Base-by-base conservation (phyloP, 768 basidiomycete genomes). In the Boletus barrowsii region DNA sequence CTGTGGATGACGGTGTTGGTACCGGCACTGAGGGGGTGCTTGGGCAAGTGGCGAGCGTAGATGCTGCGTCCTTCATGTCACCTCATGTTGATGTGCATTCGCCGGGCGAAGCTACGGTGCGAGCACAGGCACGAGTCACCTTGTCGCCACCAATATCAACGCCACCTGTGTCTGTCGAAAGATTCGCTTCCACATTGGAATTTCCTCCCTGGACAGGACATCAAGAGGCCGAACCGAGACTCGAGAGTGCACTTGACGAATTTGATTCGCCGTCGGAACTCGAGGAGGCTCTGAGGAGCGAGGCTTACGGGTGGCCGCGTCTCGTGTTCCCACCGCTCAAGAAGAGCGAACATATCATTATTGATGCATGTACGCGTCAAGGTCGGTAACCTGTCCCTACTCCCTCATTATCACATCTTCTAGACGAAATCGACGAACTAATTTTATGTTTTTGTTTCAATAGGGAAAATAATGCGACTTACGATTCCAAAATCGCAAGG, bases 401-500 rank as follows among this genome's bases (percentile, higher is more conserved):
- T 47, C 56, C 37, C 29, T 51, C 52, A 29, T 55, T 33, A 26
- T 49, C 49, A 35, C 57, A 42, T 44, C 14, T 49, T 55, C 26
- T 47, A 48, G 42, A 53, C 49, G 59, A 51, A 54, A 33, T 4
- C 36, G 42, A 32, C 40, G 13, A 6, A n/a, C 49, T 54, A 32
- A 51, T 44, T 14, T 47, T 35, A 30, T 37, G 22, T 37, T 48
- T 51, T 36, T 42, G 32, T 43, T 37, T 44, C 39, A 1, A 48
- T 63, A 97, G 96, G 90, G 32, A 86, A 90, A 72, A 88, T 98
- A 44, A 88, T 94, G 81, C 86, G 96, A 6, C 75, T 95, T 70
- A 96, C 89, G 5, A 85, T 96, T 37, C 90, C 96, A 0, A 93
- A 84, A 61, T 95, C 92, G 3, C 94, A 95, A 73, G 94, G 94